phyloP scores from a whole-genome alignment of 2,329 filamentous ascomycete genomes.

The Biscogniauxia mediterranea region DNA sequence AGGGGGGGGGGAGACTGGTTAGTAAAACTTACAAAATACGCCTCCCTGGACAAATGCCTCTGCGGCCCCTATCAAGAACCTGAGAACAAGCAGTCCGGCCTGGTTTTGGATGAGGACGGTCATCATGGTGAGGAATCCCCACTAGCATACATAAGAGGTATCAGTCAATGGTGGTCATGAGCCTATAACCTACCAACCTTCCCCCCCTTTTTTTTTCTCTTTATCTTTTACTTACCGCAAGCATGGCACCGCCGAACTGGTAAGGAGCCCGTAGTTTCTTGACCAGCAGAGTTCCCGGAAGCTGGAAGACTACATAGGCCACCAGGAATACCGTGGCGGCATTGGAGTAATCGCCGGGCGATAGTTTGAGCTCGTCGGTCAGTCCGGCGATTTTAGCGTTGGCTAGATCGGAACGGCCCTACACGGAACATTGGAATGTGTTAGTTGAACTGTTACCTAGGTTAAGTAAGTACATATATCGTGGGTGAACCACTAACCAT shows the following conservation, averaged over 20 bases:
- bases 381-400: slow-evolving; percentile 28
- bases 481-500: slow-evolving; percentile 15
- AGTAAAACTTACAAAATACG: slow-evolving; percentile 19
- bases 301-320: slow-evolving; percentile 23
- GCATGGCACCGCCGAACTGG: slow-evolving; percentile 23
- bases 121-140: slow-evolving; percentile 24
- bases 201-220: too few species aligned
- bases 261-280: slow-evolving; percentile 22
- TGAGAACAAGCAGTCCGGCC: slow-evolving; percentile 16
- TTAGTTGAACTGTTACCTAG: slow-evolving; percentile 4
- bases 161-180: neutral
- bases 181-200: neutral
- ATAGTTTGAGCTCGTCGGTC: slow-evolving; percentile 19
- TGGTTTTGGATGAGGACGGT: slow-evolving; percentile 18
- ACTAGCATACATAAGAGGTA: slow-evolving; percentile 14
- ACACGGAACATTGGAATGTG: neutral
- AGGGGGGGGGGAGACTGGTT: neutral
- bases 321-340: slow-evolving; percentile 21
- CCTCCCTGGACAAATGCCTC: slow-evolving; percentile 27
- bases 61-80: slow-evolving; percentile 22
- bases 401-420: slow-evolving; percentile 26
- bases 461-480: neutral
- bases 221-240: slow-evolving; percentile 15
- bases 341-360: slow-evolving; percentile 19
- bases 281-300: slow-evolving; percentile 26